These are phyloP conservation scores for Calonectria hongkongensis DNA, from an alignment of 2,329 filamentous ascomycete genomes.

Conservation along the genomic window DNA sequence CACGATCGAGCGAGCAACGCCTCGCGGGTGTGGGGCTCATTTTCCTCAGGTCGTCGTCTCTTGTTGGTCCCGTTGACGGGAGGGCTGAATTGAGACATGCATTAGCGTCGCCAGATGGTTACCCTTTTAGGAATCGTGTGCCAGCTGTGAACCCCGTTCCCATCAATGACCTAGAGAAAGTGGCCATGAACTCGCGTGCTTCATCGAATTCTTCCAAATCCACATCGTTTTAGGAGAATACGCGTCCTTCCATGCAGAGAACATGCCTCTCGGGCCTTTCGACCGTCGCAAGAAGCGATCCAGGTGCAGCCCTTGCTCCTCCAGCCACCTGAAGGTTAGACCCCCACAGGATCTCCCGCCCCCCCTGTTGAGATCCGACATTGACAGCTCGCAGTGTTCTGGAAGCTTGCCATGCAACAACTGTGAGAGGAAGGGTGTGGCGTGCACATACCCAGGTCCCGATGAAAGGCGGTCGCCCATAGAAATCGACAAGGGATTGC, in stretches of 20 bases:
- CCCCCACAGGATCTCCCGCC: neutral
- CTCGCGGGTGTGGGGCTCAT: neutral
- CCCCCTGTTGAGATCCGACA: neutral
- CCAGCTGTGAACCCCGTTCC: conserved; percentile 38
- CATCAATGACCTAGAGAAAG: conserved; percentile 45
- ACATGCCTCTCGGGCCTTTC: conserved; percentile 59
- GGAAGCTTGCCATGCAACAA: conserved; percentile 56
- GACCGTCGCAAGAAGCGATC: conserved; percentile 58
- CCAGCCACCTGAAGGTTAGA: conserved; percentile 59
- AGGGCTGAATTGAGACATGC: conserved; percentile 3
- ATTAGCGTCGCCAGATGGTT: conserved; percentile 51
- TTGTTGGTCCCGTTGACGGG: neutral
- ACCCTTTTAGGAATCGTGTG: conserved; percentile 44
- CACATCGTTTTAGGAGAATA: neutral
- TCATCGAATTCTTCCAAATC: neutral
- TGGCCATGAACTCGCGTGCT: neutral
- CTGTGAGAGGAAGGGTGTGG: conserved; percentile 52
- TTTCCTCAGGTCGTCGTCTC: neutral
- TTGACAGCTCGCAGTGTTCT: conserved; percentile 55
- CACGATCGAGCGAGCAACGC: conserved; percentile 44
- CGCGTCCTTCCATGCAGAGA: neutral
- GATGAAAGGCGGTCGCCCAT: conserved; percentile 40
- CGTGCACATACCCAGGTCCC: conserved; percentile 49
- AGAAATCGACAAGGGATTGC: conserved; percentile 46
- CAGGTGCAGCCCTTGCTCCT: conserved; percentile 56